Conservation (phyloP, 345 rosid species). For the Eucalyptus urophylla region DNA sequence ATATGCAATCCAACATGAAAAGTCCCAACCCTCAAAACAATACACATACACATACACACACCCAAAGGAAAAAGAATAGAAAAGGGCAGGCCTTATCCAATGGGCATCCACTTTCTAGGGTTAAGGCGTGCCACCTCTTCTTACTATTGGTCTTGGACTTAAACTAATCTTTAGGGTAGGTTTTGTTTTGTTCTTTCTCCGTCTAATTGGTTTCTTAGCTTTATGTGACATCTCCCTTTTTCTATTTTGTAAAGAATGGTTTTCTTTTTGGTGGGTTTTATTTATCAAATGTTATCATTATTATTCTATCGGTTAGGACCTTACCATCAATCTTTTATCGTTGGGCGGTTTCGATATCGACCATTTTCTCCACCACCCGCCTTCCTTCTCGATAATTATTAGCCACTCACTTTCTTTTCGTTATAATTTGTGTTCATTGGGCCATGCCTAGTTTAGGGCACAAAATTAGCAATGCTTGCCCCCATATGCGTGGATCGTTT, state of each 20-base stretch:
- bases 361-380: neutral
- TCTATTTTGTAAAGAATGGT: neutral
- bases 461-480: neutral
- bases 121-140: conserved; percentile 11
- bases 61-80: neutral
- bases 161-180: neutral
- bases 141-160: neutral
- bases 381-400: neutral
- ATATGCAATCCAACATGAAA: neutral
- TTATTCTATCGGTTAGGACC: neutral
- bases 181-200: neutral
- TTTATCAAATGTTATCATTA: neutral
- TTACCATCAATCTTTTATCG: neutral
- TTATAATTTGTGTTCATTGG: neutral
- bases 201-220: neutral
- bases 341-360: neutral
- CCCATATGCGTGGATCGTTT: neutral
- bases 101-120: conserved; percentile 31
- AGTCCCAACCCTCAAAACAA: neutral
- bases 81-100: conserved; percentile 17
- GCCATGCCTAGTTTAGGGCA: neutral
- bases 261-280: neutral
- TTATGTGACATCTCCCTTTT: neutral
- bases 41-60: neutral
- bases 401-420: neutral